These are phyloP conservation scores for Gentiana straminea DNA, from an alignment of 257 asterid species.

Conservation along the genomic window DNA sequence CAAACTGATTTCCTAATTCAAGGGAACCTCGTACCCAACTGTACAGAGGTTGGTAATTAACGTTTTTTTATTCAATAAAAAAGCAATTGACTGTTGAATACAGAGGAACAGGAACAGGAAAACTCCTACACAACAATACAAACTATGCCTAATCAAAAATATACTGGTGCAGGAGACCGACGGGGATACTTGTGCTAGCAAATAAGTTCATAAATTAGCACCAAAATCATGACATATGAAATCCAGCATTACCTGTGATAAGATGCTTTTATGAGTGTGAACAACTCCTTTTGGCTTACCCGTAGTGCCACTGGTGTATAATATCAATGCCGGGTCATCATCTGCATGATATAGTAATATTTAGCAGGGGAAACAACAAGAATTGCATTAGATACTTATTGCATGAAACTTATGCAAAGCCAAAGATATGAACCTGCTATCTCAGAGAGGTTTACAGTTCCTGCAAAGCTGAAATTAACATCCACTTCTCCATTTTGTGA, in stretches of 20 bases:
- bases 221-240: not conserved
- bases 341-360: constrained; percentile 29
- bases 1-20: too few relatives aligned
- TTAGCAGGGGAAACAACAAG: constrained; percentile 6
- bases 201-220: not conserved
- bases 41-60: too few relatives aligned
- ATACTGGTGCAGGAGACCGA: too few relatives aligned
- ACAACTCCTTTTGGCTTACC: constrained; percentile 99
- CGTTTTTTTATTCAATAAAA: too few relatives aligned
- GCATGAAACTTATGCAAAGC: constrained; percentile 1
- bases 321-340: constrained; percentile 75
- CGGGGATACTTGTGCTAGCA: not conserved
- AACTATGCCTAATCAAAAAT: too few relatives aligned
- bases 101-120: too few relatives aligned
- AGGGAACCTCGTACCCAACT: too few relatives aligned
- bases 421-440: constrained; percentile 35
- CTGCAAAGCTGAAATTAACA: constrained; percentile 12
- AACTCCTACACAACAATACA: too few relatives aligned
- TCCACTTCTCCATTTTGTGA: constrained; percentile 19
- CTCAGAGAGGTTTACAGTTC: constrained; percentile 20
- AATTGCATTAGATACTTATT: constrained; percentile 4
- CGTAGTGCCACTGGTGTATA: constrained; percentile 95
- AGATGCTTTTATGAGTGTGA: constrained; percentile 82
- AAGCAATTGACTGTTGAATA: too few relatives aligned
- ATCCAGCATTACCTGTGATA: constrained; percentile 61